Evolutionary conservation across 1,284 basidiomycete species (phyloP).

Genomic region (Acaromyces ingoldii): DNA sequence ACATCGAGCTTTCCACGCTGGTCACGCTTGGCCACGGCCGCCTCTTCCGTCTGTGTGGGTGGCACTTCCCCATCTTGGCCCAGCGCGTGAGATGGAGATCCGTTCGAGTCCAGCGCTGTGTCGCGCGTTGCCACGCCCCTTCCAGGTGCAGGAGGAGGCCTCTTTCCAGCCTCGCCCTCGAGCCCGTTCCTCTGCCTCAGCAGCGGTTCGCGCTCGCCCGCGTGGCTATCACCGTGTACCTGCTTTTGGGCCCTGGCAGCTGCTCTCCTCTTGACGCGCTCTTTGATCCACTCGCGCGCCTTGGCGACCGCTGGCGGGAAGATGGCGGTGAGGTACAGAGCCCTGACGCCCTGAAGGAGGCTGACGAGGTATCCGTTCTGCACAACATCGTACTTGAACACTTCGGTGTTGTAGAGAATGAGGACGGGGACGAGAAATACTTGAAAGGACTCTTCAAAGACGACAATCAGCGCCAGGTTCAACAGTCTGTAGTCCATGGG

Average conservation of each 20-base stretch:
- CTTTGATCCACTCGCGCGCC: slow-evolving; percentile 22
- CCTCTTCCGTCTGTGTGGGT: neutral
- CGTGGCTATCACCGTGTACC: slow-evolving; percentile 16
- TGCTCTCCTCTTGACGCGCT: slow-evolving; percentile 19
- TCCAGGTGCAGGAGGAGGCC: too few species aligned
- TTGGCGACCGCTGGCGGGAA: slow-evolving; percentile 31
- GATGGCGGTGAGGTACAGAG: slow-evolving; percentile 34
- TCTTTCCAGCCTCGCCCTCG: too few species aligned
- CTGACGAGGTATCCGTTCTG: slow-evolving; percentile 42
- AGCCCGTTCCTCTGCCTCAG: too few species aligned
- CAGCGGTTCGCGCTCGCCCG: slow-evolving; percentile 4
- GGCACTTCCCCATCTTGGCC: neutral
- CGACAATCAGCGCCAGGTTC: slow-evolving; percentile 31
- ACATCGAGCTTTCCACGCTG: slow-evolving; percentile 38
- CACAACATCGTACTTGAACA: slow-evolving; percentile 33
- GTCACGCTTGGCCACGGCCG: neutral
- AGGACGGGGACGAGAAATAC: slow-evolving; percentile 40
- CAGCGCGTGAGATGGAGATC: neutral
- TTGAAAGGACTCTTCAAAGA: slow-evolving; percentile 42
- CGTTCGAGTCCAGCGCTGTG: neutral
- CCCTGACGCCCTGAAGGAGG: slow-evolving; percentile 32
- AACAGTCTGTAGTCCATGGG: slow-evolving; percentile 28
- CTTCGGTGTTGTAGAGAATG: slow-evolving; percentile 43
- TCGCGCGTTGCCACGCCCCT: neutral
- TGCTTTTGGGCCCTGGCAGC: slow-evolving; percentile 13